These are phyloP conservation scores for Trichoderma asperellum DNA, from an alignment of 2,329 filamentous ascomycete species.

Conservation along the genomic window DNA sequence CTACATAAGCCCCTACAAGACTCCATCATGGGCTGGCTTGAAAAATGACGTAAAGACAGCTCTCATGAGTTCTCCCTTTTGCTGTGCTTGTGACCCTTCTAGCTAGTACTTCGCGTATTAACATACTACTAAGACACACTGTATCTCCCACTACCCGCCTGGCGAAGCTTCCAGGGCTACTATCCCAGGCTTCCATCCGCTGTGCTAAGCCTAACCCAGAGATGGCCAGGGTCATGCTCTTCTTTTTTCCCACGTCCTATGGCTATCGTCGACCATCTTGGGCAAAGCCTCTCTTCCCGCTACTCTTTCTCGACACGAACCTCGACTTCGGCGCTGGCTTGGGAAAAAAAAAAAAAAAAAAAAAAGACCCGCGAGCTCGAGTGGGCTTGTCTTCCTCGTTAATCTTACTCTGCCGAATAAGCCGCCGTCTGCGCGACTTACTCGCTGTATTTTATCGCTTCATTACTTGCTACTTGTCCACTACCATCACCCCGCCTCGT, in stretches of 20 bases:
- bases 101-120: too few relatives aligned
- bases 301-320: background rate
- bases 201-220: background rate
- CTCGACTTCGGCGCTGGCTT: background rate
- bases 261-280: background rate
- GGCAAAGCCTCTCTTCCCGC: background rate
- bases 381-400: background rate
- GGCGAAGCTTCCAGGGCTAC: conserved; percentile 8
- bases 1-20: too few relatives aligned
- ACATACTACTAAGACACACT: too few relatives aligned
- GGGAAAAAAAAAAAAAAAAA: background rate
- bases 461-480: background rate
- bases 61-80: background rate
- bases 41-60: background rate
- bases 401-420: background rate
- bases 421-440: background rate
- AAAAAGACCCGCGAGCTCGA: background rate
- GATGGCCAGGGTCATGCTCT: conserved; percentile 5
- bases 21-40: background rate
- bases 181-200: background rate
- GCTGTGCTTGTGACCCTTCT: background rate
- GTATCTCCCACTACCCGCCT: background rate
- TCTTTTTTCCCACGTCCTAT: background rate
- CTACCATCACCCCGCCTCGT: background rate
- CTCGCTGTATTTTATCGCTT: background rate